phyloP scores from a whole-genome alignment of 2,329 filamentous ascomycete genomes.

The Periconia macrospinosa region DNA sequence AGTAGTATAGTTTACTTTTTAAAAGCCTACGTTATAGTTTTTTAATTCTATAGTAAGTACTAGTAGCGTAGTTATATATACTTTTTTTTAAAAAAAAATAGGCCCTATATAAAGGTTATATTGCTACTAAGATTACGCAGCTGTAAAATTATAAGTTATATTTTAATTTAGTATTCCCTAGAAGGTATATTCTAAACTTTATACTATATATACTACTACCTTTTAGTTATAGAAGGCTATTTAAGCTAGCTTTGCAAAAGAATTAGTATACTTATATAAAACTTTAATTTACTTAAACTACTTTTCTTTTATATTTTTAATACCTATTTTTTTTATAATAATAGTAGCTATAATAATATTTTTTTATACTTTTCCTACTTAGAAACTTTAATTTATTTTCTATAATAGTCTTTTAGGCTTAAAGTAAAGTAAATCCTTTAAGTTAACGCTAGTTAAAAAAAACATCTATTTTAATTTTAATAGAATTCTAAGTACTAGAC shows the following conservation, averaged over 20 bases:
- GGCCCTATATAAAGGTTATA: slow-evolving; percentile 13
- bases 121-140: slow-evolving; percentile 6
- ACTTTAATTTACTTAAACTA: slow-evolving; percentile 13
- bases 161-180: slow-evolving; percentile 5
- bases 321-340: slow-evolving; percentile 1
- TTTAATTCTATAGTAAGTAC: slow-evolving; percentile 5
- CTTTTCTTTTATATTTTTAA: slow-evolving; percentile 6
- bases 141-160: slow-evolving; percentile 7
- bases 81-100: slow-evolving; percentile 6
- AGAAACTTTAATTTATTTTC: slow-evolving; percentile 10
- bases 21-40: slow-evolving; percentile 8
- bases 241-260: slow-evolving; percentile 7
- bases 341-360: slow-evolving; percentile 8
- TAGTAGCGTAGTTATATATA: slow-evolving; percentile 4
- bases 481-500: slow-evolving; percentile 3
- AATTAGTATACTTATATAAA: slow-evolving; percentile 6
- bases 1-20: slow-evolving; percentile 3
- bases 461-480: slow-evolving; percentile 4
- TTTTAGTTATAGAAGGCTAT: slow-evolving; percentile 3
- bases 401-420: slow-evolving; percentile 8
- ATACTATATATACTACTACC: slow-evolving; percentile 3
- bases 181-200: slow-evolving; percentile 6
- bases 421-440: slow-evolving; percentile 8
- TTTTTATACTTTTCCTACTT: slow-evolving; percentile 6
- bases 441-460: slow-evolving; percentile 3